Base-by-base conservation (phyloP, 164 flowering plant species). In the Annona squamosa region DNA sequence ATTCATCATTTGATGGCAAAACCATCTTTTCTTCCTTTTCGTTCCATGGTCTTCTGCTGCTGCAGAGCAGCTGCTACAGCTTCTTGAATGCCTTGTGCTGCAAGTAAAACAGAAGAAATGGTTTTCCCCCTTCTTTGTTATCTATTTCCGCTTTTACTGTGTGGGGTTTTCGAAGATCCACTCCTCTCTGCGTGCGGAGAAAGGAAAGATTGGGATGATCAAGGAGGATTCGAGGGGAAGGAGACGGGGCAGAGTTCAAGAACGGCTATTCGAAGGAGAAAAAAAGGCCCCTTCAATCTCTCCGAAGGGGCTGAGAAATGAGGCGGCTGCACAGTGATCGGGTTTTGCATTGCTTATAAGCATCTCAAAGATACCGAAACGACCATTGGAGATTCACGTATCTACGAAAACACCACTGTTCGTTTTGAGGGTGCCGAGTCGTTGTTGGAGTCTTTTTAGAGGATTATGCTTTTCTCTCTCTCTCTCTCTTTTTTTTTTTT, bases 321-420 rank as follows among this genome's bases (percentile, higher is more conserved):
- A 64, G 69, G 62, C 61, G 74, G 68, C 68, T 72, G 62, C 62
- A 48, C 68, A 64, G 56, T 10, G 43, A 5, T 18, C 17, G 68
- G n/a, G 74, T 72, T n/a, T 63, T 19, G 4, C 63, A 62, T 69
- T 47, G 74, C 16, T 72, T 64, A 64, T 4, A 64, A 37, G 74
- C 2, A 1, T 1, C 37, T 26, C 37, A 26, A 10, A 72, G 63
- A 13, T 63, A 69, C 71, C 44, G 41, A 5, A 41, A 13, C 41
- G 44, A 52, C 62, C 9, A 4, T 12, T 26, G 18, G n/a, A 69
- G 6, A 48, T 26, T 19, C 1, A 69, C 6, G 2, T 18, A 69
- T 17, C 41, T 48, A 52, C 71, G 65, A 5, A 3, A 63, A 12
- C n/a, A 37, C 59, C 59, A 52, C 59, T 3, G 17, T 1, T 26